These are phyloP conservation scores for Hippophae gyantsensis DNA, from an alignment of 306 rosid genomes.

Conservation along the genomic window DNA sequence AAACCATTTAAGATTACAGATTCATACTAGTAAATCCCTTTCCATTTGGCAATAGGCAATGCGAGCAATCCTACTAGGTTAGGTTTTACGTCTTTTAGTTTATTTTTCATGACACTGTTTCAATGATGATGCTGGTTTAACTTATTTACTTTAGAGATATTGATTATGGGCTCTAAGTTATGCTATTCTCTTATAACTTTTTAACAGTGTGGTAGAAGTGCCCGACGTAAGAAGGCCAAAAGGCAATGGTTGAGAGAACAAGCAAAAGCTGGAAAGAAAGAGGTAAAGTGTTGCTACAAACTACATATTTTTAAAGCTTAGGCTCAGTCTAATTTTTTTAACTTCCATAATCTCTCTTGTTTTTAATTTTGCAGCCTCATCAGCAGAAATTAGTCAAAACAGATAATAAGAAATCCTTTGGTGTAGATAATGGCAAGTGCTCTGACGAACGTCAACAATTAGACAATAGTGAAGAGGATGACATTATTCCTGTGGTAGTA, in stretches of 20 bases:
- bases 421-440: slow-evolving; percentile 18
- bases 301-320: background rate
- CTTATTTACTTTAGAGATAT: no score
- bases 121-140: no score
- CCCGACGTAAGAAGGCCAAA: slow-evolving; percentile 80
- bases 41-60: no score
- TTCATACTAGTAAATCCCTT: no score
- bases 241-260: slow-evolving; percentile 76
- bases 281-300: slow-evolving; percentile 34
- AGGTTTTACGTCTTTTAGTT: no score
- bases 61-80: no score
- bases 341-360: slow-evolving; percentile 6
- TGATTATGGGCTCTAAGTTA: no score
- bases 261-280: slow-evolving; percentile 34
- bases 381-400: slow-evolving; percentile 26
- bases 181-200: background rate
- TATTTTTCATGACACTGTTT: no score
- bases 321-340: no score
- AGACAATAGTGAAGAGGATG: slow-evolving; percentile 26
- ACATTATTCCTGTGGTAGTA: slow-evolving; percentile 62
- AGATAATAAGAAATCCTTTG: slow-evolving; percentile 31
- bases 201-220: slow-evolving; percentile 47
- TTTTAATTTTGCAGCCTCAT: slow-evolving; percentile 37
- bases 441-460: slow-evolving; percentile 32
- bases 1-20: no score